phyloP scores from a whole-genome alignment of 371 early-diverging fungal genomes.

The Dentiscutata heterogama region DNA sequence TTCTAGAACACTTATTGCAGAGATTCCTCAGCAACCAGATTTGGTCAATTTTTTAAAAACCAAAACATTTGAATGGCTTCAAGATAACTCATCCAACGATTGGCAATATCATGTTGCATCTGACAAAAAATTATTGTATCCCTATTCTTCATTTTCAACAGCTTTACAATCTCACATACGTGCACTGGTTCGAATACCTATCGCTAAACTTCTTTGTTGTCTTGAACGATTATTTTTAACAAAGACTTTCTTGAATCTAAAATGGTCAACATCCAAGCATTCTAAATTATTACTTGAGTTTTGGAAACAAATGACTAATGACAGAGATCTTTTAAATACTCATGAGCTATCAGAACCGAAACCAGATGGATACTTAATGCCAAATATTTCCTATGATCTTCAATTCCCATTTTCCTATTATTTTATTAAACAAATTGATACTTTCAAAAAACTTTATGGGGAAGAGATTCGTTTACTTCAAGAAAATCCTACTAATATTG shows the following conservation, averaged over 20 bases:
- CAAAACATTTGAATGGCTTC: background rate
- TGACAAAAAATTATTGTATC: slow-evolving; percentile 35
- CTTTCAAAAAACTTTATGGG: too few relatives aligned
- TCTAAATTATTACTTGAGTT: too few relatives aligned
- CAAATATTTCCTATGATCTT: background rate
- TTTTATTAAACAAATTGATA: slow-evolving; percentile 32
- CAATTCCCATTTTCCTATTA: slow-evolving; percentile 43
- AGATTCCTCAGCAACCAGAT: too few relatives aligned
- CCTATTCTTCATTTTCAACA: slow-evolving; percentile 39
- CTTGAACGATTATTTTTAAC: slow-evolving; percentile 34
- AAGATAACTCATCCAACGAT: slow-evolving; percentile 5
- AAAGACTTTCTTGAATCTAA: slow-evolving; percentile 1
- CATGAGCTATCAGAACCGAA: slow-evolving; percentile 19
- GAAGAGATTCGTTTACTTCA: background rate
- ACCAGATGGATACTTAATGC: slow-evolving; percentile 25
- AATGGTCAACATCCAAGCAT: too few relatives aligned
- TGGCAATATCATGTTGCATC: slow-evolving; percentile 47
- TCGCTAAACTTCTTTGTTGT: slow-evolving; percentile 29
- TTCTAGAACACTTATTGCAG: too few relatives aligned
- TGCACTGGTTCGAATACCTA: slow-evolving; percentile 6
- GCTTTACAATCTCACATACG: slow-evolving; percentile 32
- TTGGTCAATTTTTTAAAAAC: background rate
- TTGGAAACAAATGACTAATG: background rate
- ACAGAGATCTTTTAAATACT: background rate
- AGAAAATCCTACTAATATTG: slow-evolving; percentile 4